Evolutionary conservation across 108 stramenopile species (phyloP), one percentile per base, ranked within the genome.

Genomic region (Tribonema minus): DNA sequence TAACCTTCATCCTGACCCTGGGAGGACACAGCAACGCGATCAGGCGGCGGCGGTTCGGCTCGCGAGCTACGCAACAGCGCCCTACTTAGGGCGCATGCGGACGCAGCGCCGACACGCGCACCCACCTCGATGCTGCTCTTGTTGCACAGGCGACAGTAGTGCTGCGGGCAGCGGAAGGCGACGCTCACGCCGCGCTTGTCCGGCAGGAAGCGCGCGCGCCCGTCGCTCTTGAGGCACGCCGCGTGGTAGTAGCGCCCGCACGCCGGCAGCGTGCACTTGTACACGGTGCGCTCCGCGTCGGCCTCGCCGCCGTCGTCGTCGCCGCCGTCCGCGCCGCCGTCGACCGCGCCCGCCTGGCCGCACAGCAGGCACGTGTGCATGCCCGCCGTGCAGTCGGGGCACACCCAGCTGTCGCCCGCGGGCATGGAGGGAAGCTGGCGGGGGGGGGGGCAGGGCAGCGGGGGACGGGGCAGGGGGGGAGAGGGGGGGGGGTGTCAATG

Each of bases 191-290:
- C 32, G 28, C 0, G 65, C 65, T 3, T 12, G 20, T 32, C 4
- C 33, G 37, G 23, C 33, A 61, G n/a, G 20, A 23, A 72, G 2
- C 27, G 35, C 30, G 37, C 31, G 1, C 38, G 35, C 35, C 28
- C 64, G 34, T 39, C 54, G 20, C 32, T 46, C 1, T 33, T 9
- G 6, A 31, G 2, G 36, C 72, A 41, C 0, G 38, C 73, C 82
- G 60, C 61, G 73, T 82, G 82, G 82, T 82, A 82, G 72, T 29
- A 71, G 32, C 80, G 70, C 32, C 80, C 80, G 54, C 80, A 80
- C 38, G 46, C 61, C 61, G 60, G 58, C 20, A 69, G 68, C 69
- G 61, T 69, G 70, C 79, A 80, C 61, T 68, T 80, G 0, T 61
- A 46, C 15, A 80, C 79, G 27, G 34, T 40, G 0, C 64, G 61